A percentile compares a stretch with the other conserved stretches of the same genome.
Evolutionary conservation across 2,329 filamentous ascomycete genomes (phyloP).

Genomic region (Tympanopsis confertula): DNA sequence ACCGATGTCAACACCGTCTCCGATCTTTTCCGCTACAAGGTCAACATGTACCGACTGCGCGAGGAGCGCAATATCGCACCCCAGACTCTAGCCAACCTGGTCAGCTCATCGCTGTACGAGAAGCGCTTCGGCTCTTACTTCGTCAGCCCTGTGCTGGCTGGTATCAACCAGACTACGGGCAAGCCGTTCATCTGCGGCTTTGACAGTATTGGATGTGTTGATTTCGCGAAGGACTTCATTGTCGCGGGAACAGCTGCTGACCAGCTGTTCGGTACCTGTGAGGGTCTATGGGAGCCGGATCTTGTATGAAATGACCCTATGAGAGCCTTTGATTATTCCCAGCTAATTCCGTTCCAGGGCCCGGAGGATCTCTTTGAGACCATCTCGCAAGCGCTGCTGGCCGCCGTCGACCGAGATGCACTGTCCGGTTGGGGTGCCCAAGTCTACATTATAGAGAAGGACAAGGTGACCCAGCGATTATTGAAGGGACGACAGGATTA

Average conservation of each 20-base stretch:
- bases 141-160: constrained; percentile 85
- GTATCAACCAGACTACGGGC: constrained; percentile 84
- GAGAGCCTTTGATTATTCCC: constrained; percentile 1
- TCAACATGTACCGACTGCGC: constrained; percentile 98
- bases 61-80: constrained; percentile 96
- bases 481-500: constrained; percentile 96
- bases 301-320: constrained; percentile 47
- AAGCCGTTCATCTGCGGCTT: constrained; percentile 98
- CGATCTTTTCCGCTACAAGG: constrained; percentile 98
- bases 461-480: constrained; percentile 98
- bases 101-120: constrained; percentile 86
- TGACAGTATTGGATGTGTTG: constrained; percentile 97
- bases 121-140: constrained; percentile 93
- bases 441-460: constrained; percentile 99
- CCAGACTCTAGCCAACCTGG: constrained; percentile 90
- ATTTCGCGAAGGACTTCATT: constrained; percentile 99
- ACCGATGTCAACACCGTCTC: constrained; percentile 91
- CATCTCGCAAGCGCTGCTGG: constrained; percentile 87
- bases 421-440: constrained; percentile 96
- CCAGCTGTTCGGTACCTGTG: constrained; percentile 97
- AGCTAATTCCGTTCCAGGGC: constrained; percentile 36
- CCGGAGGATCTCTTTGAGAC: constrained; percentile 97
- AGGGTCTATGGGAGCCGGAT: constrained; percentile 95
- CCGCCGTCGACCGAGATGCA: constrained; percentile 91
- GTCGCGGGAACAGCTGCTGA: constrained; percentile 92